These are phyloP conservation scores for Picea mariana DNA, from an alignment of 83 land plant species.

Conservation along the genomic window DNA sequence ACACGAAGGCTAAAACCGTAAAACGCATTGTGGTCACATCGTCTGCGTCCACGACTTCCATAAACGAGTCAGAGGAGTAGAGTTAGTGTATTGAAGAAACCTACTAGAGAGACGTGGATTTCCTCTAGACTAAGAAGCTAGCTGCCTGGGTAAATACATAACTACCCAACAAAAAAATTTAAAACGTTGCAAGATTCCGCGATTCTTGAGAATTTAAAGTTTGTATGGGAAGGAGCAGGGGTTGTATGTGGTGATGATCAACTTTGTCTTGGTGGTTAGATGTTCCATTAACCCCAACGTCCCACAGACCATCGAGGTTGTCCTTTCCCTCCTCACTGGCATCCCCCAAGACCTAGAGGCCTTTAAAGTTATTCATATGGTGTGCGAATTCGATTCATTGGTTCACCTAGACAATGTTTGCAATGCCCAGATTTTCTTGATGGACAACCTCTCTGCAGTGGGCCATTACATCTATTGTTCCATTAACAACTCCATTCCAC, in stretches of 20 bases:
- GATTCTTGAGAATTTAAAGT: too few relatives aligned
- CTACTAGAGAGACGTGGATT: conserved; percentile 46
- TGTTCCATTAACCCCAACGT: conserved; percentile 32
- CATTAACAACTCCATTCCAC: conserved; percentile 27
- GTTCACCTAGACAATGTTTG: conserved; percentile 45
- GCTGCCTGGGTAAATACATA: conserved; percentile 40
- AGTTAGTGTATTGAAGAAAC: conserved; percentile 33
- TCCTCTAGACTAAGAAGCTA: conserved; percentile 22
- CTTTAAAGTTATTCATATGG: conserved; percentile 33
- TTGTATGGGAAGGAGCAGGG: conserved; percentile 36
- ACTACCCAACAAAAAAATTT: too few relatives aligned
- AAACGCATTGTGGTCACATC: conserved; percentile 42
- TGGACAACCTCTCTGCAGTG: conserved; percentile 37
- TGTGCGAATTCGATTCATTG: conserved; percentile 32
- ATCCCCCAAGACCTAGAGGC: too few relatives aligned
- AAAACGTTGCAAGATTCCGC: too few relatives aligned
- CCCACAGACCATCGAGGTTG: too few relatives aligned
- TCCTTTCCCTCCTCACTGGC: too few relatives aligned
- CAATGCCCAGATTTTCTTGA: conserved; percentile 42
- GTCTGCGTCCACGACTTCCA: conserved; percentile 36
- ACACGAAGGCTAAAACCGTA: too few relatives aligned
- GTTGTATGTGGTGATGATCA: conserved; percentile 34
- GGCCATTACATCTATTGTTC: conserved; percentile 52
- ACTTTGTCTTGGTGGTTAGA: conserved; percentile 28
- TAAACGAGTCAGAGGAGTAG: conserved; percentile 21